Conservation (phyloP, 164 flowering plant genomes). For the Sedum album region DNA sequence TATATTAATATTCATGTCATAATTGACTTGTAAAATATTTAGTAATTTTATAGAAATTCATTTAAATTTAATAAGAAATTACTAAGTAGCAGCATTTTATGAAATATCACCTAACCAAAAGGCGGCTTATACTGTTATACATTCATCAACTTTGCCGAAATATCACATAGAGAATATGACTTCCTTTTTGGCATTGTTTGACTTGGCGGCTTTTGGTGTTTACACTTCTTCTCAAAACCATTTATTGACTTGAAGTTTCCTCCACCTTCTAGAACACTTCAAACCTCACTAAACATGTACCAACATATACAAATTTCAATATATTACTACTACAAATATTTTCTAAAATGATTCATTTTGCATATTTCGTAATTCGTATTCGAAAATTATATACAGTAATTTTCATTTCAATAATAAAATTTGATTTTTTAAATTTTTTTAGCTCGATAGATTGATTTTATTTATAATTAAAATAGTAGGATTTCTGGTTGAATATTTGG, state of each 20-base stretch:
- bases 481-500: not conserved
- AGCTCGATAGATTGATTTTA: too few species aligned
- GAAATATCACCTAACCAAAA: not conserved
- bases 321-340: too few species aligned
- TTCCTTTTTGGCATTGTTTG: not conserved
- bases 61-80: too few species aligned
- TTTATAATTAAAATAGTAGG: not conserved
- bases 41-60: too few species aligned
- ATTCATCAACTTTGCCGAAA: not conserved
- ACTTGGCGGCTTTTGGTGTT: not conserved
- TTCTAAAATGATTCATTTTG: too few species aligned
- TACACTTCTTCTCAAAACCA: not conserved
- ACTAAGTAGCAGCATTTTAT: not conserved
- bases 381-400: too few species aligned
- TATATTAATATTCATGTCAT: too few species aligned
- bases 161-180: not conserved
- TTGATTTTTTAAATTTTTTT: too few species aligned
- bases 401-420: too few species aligned
- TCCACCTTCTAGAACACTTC: not conserved
- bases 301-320: not conserved
- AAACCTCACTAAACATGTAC: not conserved
- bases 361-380: not conserved
- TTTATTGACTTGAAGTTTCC: not conserved
- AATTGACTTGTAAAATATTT: too few species aligned
- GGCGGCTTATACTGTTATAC: constrained; percentile 1